Conservation (phyloP, 75 land plant species). For the Pinus albicaulis region DNA sequence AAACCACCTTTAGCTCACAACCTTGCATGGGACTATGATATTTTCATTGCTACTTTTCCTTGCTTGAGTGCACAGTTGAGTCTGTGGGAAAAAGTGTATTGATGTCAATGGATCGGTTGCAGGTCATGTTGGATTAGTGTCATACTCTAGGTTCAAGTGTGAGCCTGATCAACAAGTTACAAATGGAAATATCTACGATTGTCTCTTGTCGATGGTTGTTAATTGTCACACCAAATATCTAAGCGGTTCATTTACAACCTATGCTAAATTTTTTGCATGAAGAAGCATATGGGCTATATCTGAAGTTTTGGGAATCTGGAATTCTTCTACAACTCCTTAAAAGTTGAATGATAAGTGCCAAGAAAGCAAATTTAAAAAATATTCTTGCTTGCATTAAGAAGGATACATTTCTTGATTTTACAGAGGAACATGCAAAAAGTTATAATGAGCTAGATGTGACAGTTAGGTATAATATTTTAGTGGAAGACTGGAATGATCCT, state of each 20-base stretch:
- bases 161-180: slow-evolving; percentile 84
- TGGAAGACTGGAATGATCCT: slow-evolving; percentile 99
- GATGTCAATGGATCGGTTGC: slow-evolving; percentile 84
- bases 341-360: slow-evolving; percentile 93
- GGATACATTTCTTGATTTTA: slow-evolving; percentile 60
- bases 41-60: slow-evolving; percentile 84
- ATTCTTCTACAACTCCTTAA: slow-evolving; percentile 68
- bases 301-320: slow-evolving; percentile 83
- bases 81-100: slow-evolving; percentile 61
- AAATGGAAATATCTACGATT: slow-evolving; percentile 91
- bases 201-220: slow-evolving; percentile 94
- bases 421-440: slow-evolving; percentile 79
- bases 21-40: slow-evolving; percentile 96
- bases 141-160: slow-evolving; percentile 96
- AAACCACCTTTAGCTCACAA: slow-evolving; percentile 64
- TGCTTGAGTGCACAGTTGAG: slow-evolving; percentile 91
- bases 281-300: slow-evolving; percentile 73
- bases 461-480: slow-evolving; percentile 79
- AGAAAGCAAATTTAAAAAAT: slow-evolving; percentile 68
- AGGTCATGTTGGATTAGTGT: slow-evolving; percentile 90
- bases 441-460: slow-evolving; percentile 96
- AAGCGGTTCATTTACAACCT: slow-evolving; percentile 85
- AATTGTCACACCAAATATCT: slow-evolving; percentile 92
- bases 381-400: slow-evolving; percentile 91
- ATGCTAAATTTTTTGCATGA: slow-evolving; percentile 91